Conservation (phyloP, 805 yeast species). For the Ogataea nitratoaversa region DNA sequence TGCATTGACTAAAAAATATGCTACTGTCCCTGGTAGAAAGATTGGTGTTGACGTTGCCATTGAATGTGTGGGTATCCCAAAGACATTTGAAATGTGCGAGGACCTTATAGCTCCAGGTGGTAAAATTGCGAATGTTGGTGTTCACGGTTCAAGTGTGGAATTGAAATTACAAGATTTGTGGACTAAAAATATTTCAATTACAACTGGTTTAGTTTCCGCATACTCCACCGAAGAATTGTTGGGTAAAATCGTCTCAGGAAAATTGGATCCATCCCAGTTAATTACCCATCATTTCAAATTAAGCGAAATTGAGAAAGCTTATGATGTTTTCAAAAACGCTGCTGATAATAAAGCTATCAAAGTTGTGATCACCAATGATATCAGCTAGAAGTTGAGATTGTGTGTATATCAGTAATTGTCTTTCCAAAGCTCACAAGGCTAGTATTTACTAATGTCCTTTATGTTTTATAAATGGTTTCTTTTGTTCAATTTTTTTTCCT, state of each 20-base stretch:
- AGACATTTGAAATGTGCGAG: constrained; percentile 57
- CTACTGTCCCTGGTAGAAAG: constrained; percentile 25
- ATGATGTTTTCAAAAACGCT: constrained; percentile 53
- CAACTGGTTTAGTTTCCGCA: constrained; percentile 50
- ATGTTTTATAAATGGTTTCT: too few species aligned
- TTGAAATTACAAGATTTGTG: constrained; percentile 41
- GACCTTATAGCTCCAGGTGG: constrained; percentile 55
- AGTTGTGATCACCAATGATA: constrained; percentile 24
- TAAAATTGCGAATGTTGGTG: constrained; percentile 62
- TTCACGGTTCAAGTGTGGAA: constrained; percentile 40
- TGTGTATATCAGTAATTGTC: too few species aligned
- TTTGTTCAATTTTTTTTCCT: too few species aligned
- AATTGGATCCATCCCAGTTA: constrained; percentile 46
- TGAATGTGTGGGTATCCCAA: constrained; percentile 63
- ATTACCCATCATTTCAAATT: constrained; percentile 58
- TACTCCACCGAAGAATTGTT: constrained; percentile 38
- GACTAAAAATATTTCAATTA: constrained; percentile 40
- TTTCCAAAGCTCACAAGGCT: too few species aligned
- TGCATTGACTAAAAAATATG: constrained; percentile 32
- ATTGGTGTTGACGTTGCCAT: constrained; percentile 61
- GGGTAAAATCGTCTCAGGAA: constrained; percentile 31
- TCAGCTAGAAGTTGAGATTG: not conserved
- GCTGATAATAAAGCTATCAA: constrained; percentile 56
- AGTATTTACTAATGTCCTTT: too few species aligned
- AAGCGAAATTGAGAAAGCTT: constrained; percentile 53